A percentile compares a stretch with the other conserved stretches of the same genome.
Conservation (phyloP, 495 filamentous ascomycete genomes). For the Penicillium desertorum region DNA sequence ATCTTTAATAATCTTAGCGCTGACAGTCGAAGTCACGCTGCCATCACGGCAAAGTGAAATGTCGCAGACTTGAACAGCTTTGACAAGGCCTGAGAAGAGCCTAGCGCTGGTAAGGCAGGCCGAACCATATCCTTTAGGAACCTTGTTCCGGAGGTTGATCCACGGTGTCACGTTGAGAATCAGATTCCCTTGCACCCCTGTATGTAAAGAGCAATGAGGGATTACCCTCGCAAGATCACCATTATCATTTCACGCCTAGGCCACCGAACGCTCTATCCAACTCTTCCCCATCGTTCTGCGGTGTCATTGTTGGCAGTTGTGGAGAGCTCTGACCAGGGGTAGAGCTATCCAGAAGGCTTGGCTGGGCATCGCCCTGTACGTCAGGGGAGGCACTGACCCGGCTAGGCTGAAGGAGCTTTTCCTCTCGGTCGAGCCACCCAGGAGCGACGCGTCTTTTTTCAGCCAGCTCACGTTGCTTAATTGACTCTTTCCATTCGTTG, state of each 20-base stretch:
- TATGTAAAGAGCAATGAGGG: not conserved
- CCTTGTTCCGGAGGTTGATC: too few species aligned
- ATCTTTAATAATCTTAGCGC: not conserved
- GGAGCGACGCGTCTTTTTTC: conserved; percentile 91
- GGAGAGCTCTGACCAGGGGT: conserved; percentile 40
- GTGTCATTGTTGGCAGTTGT: conserved; percentile 48
- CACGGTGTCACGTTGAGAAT: not conserved
- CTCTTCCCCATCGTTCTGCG: conserved; percentile 68
- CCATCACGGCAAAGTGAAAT: not conserved
- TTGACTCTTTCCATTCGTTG: conserved; percentile 65
- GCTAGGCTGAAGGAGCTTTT: conserved; percentile 74
- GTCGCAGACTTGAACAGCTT: not conserved
- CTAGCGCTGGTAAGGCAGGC: not conserved
- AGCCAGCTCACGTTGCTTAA: conserved; percentile 74
- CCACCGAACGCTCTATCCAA: conserved; percentile 87
- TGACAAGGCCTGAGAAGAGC: conserved; percentile 1
- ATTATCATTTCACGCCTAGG: conserved; percentile 49
- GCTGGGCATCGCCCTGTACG: conserved; percentile 29
- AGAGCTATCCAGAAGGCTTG: conserved; percentile 48
- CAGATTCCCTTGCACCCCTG: not conserved
- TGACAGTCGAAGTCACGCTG: not conserved
- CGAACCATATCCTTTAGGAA: not conserved
- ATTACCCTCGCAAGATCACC: not conserved
- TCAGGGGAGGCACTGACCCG: conserved; percentile 19
- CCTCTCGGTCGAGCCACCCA: conserved; percentile 90